A percentile compares a stretch with the other conserved stretches of the same genome.
Evolutionary conservation across 805 yeast genomes (phyloP).

Genomic region (Candida vaughaniae): DNA sequence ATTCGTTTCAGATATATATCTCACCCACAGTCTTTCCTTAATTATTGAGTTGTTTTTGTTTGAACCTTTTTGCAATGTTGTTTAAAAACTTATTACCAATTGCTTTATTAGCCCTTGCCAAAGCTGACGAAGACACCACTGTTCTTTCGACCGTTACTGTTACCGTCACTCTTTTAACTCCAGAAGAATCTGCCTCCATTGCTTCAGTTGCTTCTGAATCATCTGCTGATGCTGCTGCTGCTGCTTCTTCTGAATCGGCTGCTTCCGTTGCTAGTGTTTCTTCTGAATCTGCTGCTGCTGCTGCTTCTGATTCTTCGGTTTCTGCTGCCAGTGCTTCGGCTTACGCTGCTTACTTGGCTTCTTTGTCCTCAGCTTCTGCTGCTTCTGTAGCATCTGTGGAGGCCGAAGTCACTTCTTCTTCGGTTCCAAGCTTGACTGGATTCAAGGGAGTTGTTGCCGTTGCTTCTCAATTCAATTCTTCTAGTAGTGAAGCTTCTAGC

Average conservation of each 20-base stretch:
- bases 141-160: slow-evolving; percentile 43
- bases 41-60: not conserved
- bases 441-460: slow-evolving; percentile 25
- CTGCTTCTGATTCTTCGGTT: slow-evolving; percentile 2
- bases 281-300: slow-evolving; percentile 5
- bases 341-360: slow-evolving; percentile 10
- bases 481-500: slow-evolving; percentile 10
- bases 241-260: slow-evolving; percentile 13
- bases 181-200: slow-evolving; percentile 40
- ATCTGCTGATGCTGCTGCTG: slow-evolving; percentile 13
- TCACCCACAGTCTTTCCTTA: slow-evolving; percentile 11
- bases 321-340: slow-evolving; percentile 11
- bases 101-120: slow-evolving; percentile 13
- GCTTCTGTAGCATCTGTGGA: slow-evolving; percentile 16
- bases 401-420: slow-evolving; percentile 12
- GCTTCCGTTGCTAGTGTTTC: slow-evolving; percentile 11
- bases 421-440: slow-evolving; percentile 14
- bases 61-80: slow-evolving; percentile 12
- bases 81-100: slow-evolving; percentile 12
- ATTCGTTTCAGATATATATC: not conserved
- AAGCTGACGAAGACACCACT: slow-evolving; percentile 36
- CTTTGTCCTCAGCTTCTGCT: slow-evolving; percentile 12
- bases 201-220: slow-evolving; percentile 21
- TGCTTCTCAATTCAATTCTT: slow-evolving; percentile 18
- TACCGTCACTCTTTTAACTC: slow-evolving; percentile 46